A percentile compares a stretch with the other conserved stretches of the same genome.
Evolutionary conservation across 2,329 filamentous ascomycete genomes (phyloP).

Genomic region (Fusarium buharicum): DNA sequence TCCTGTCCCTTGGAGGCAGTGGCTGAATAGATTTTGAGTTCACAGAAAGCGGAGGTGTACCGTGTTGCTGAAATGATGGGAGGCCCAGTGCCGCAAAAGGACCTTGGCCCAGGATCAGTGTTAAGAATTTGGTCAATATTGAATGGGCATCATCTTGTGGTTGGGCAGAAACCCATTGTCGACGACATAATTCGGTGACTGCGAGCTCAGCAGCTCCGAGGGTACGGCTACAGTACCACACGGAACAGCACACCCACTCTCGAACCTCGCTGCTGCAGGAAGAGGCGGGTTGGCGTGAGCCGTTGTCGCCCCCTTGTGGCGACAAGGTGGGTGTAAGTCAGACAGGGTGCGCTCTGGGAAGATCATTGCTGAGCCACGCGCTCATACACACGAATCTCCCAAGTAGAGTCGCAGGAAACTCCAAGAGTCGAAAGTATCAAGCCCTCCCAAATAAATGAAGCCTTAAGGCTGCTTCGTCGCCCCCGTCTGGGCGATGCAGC

Average conservation of each 20-base stretch:
- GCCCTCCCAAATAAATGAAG: constrained; percentile 25
- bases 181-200: constrained; percentile 30
- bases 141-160: constrained; percentile 26
- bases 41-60: constrained; percentile 34
- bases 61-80: constrained; percentile 40
- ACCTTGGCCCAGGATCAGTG: constrained; percentile 6
- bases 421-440: constrained; percentile 33
- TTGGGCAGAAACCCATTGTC: constrained; percentile 21
- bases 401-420: constrained; percentile 11
- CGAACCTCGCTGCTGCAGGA: constrained; percentile 35
- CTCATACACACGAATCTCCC: constrained; percentile 35
- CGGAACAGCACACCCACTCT: constrained; percentile 36
- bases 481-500: constrained; percentile 4
- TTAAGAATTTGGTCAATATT: constrained; percentile 23
- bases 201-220: constrained; percentile 8
- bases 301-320: constrained; percentile 37
- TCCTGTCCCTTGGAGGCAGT: constrained; percentile 29
- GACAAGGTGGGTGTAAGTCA: constrained; percentile 38
- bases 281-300: constrained; percentile 33
- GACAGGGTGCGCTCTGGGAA: constrained; percentile 31
- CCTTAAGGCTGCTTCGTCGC: neutral
- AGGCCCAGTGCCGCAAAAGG: constrained; percentile 20
- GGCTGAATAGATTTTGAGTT: constrained; percentile 39
- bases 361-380: constrained; percentile 38
- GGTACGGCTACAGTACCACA: constrained; percentile 16